phyloP scores from a whole-genome alignment of 306 rosid species.

The Canavalia ensiformis region DNA sequence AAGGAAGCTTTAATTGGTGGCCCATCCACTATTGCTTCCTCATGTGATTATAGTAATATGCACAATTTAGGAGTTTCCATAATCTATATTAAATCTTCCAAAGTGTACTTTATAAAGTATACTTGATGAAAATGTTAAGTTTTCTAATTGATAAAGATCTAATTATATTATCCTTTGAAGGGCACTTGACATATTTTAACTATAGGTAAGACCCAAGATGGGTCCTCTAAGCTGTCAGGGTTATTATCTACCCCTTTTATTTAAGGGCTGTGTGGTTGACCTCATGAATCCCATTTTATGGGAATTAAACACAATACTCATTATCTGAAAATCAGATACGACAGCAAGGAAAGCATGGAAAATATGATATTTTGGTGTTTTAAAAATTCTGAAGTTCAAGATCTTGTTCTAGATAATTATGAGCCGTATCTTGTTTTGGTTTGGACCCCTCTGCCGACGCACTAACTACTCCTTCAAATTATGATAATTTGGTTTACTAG shows the following conservation, averaged over 20 bases:
- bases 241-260: neutral
- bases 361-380: slow-evolving; percentile 34
- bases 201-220: slow-evolving; percentile 3
- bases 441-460: slow-evolving; percentile 21
- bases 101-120: slow-evolving; percentile 25
- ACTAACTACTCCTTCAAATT: slow-evolving; percentile 10
- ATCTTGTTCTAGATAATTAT: slow-evolving; percentile 40
- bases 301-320: slow-evolving; percentile 37
- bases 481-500: neutral
- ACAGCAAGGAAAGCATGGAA: slow-evolving; percentile 36
- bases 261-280: slow-evolving; percentile 40
- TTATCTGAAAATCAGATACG: slow-evolving; percentile 12
- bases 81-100: neutral
- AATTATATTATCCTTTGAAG: neutral
- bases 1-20: slow-evolving; percentile 33
- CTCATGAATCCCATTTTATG: slow-evolving; percentile 42
- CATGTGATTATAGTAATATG: slow-evolving; percentile 7
- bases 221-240: slow-evolving; percentile 45
- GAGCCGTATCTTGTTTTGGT: slow-evolving; percentile 37
- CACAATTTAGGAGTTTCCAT: neutral
- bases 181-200: neutral
- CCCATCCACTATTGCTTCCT: slow-evolving; percentile 15
- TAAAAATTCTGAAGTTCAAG: slow-evolving; percentile 31
- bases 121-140: slow-evolving; percentile 18
- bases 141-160: neutral